phyloP scores from a whole-genome alignment of 1,284 basidiomycete species.

The Sparassis latifolia region DNA sequence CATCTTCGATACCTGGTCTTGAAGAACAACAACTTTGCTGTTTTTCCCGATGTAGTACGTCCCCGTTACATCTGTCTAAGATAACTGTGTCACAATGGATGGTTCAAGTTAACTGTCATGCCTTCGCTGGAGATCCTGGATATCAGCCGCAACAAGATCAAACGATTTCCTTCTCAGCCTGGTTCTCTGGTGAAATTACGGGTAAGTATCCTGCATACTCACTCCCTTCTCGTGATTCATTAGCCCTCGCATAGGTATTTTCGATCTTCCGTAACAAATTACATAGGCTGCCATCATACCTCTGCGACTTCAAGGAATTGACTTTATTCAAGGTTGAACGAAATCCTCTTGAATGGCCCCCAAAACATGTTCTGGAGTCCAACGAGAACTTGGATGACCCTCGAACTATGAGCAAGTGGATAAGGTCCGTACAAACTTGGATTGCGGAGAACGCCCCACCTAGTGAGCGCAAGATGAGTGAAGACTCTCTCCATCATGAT shows the following conservation, averaged over 20 bases:
- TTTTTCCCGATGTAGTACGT: slow-evolving; percentile 79
- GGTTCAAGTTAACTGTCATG: slow-evolving; percentile 71
- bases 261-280: slow-evolving; percentile 86
- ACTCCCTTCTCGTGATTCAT: not conserved
- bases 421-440: slow-evolving; percentile 69
- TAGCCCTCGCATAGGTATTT: slow-evolving; percentile 54
- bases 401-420: slow-evolving; percentile 63
- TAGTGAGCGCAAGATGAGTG: slow-evolving; percentile 26
- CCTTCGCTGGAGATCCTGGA: slow-evolving; percentile 91
- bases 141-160: slow-evolving; percentile 90
- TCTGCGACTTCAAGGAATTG: slow-evolving; percentile 69
- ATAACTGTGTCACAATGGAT: slow-evolving; percentile 4
- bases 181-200: slow-evolving; percentile 77
- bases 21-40: slow-evolving; percentile 79
- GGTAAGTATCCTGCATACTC: slow-evolving; percentile 34
- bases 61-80: not conserved
- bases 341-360: slow-evolving; percentile 93
- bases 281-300: slow-evolving; percentile 71
- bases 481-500: slow-evolving; percentile 19
- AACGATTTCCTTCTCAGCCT: slow-evolving; percentile 71
- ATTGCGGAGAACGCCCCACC: slow-evolving; percentile 44
- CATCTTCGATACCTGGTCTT: slow-evolving; percentile 91
- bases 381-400: slow-evolving; percentile 38
- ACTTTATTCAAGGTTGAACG: slow-evolving; percentile 84
- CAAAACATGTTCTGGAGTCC: slow-evolving; percentile 44